Conservation (phyloP, 129 eudicot genomes). For the Chrysanthemum lavandulifolium region DNA sequence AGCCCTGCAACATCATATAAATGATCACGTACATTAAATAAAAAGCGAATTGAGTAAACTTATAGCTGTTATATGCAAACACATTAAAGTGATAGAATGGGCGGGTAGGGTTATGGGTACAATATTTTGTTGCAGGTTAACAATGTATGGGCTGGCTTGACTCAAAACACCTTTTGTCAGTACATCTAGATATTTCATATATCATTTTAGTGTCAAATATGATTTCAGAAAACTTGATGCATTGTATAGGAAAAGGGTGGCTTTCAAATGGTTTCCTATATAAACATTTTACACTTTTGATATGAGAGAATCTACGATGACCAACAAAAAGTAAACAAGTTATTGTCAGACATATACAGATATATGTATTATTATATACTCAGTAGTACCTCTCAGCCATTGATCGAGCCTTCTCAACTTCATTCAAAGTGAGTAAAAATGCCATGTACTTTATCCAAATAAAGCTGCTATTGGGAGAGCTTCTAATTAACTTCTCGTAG, state of each 20-base stretch:
- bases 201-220: no score
- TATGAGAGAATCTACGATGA: no score
- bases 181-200: no score
- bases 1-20: slow-evolving; percentile 53
- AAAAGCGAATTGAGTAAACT: neutral
- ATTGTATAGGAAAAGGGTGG: no score
- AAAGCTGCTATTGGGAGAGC: slow-evolving; percentile 90
- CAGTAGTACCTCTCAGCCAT: slow-evolving; percentile 76
- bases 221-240: no score
- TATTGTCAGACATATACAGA: neutral
- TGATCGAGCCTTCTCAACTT: slow-evolving; percentile 83
- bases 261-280: no score
- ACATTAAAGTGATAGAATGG: neutral
- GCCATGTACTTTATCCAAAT: slow-evolving; percentile 93
- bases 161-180: no score
- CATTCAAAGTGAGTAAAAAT: slow-evolving; percentile 58
- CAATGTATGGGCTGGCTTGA: no score
- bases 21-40: neutral
- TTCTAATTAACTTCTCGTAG: slow-evolving; percentile 73
- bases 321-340: no score
- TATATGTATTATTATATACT: neutral
- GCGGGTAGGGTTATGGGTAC: no score
- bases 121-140: no score
- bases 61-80: neutral
- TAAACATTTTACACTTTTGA: no score